These are phyloP conservation scores for Firmiana major DNA, from an alignment of 345 rosid species.

Conservation along the genomic window DNA sequence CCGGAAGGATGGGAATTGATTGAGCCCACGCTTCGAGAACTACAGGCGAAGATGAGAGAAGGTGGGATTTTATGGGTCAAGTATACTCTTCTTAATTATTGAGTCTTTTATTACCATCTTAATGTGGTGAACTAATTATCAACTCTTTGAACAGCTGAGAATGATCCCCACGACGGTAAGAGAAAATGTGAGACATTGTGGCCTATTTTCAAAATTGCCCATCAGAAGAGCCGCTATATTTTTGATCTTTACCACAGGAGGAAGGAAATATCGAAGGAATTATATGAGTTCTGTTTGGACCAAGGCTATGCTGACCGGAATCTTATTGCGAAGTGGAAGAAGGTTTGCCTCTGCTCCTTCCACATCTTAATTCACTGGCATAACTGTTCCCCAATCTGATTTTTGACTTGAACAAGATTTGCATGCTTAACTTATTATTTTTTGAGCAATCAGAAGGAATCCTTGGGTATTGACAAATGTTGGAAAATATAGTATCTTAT, in stretches of 20 bases:
- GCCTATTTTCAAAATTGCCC: conserved; percentile 67
- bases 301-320: conserved; percentile 55
- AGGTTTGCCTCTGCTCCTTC: conserved; percentile 25
- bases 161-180: conserved; percentile 65
- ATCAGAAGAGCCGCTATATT: conserved; percentile 57
- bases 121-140: not conserved
- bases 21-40: conserved; percentile 56
- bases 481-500: not conserved
- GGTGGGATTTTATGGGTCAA: conserved; percentile 22
- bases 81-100: not conserved
- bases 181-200: conserved; percentile 62
- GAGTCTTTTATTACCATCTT: not conserved
- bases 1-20: conserved; percentile 72
- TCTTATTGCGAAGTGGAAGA: conserved; percentile 58
- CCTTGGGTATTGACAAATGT: not conserved
- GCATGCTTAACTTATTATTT: not conserved
- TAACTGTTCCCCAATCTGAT: not conserved
- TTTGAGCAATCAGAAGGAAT: not conserved
- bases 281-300: conserved; percentile 58
- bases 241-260: conserved; percentile 50
- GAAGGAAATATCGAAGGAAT: conserved; percentile 58
- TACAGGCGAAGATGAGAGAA: conserved; percentile 65
- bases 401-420: not conserved
- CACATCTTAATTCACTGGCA: not conserved
- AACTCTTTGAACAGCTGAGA: conserved; percentile 44